A percentile compares a stretch with the other conserved stretches of the same genome.
phyloP scores from a whole-genome alignment of 75 land plant species.

The Picea sitchensis region DNA sequence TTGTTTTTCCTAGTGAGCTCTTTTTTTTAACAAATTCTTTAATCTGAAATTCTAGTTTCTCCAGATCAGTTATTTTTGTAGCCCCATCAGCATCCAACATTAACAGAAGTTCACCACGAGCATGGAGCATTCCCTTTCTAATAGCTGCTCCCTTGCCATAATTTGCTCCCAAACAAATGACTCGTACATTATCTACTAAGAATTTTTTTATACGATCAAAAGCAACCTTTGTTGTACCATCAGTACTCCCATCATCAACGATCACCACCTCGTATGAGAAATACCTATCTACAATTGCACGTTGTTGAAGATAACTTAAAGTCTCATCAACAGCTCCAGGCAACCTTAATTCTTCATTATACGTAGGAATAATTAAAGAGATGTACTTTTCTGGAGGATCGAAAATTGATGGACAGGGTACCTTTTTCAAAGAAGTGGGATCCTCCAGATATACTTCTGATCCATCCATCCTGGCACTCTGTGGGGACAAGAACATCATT shows the following conservation, averaged over 20 bases:
- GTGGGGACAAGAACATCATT: too few relatives aligned
- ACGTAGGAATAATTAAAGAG: too few relatives aligned
- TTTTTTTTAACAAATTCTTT: constrained; percentile 28
- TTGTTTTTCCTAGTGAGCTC: constrained; percentile 13
- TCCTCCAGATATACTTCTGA: too few relatives aligned
- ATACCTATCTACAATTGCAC: too few relatives aligned
- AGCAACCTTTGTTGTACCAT: constrained; percentile 79
- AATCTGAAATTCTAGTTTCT: constrained; percentile 89
- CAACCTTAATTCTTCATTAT: too few relatives aligned
- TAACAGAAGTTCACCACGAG: constrained; percentile 88
- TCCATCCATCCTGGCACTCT: too few relatives aligned
- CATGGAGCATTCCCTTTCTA: constrained; percentile 91
- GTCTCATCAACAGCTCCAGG: too few relatives aligned
- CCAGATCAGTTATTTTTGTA: constrained; percentile 80
- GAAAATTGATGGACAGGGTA: too few relatives aligned
- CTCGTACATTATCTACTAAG: constrained; percentile 73
- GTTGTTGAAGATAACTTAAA: too few relatives aligned
- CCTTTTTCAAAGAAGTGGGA: too few relatives aligned
- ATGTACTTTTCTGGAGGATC: too few relatives aligned
- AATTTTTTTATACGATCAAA: constrained; percentile 81
- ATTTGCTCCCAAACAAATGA: constrained; percentile 81
- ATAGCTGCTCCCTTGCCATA: constrained; percentile 98
- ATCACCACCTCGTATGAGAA: constrained; percentile 58
- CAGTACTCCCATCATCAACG: constrained; percentile 96
- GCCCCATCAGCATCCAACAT: constrained; percentile 99